Evolutionary conservation across 129 eudicot species (phyloP), one percentile per base, ranked within the genome.

Genomic region (Escallonia herrerae): DNA sequence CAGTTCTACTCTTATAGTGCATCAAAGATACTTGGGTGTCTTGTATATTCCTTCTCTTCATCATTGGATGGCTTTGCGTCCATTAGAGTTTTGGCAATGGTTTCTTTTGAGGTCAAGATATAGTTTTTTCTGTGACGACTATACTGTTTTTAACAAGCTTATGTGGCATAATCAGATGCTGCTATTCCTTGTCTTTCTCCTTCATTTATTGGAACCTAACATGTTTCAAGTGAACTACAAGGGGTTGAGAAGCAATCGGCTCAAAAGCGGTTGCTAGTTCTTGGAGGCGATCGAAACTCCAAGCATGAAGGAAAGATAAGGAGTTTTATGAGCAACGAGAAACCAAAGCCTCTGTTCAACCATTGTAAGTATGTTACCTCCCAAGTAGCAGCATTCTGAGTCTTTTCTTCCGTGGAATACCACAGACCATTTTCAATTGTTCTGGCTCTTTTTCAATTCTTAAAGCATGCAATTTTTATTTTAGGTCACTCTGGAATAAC

Each of bases 181-280:
- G 9, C 13, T 51, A 6, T 7, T 3, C 9, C 0, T 45, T 8
- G 9, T 45, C 6, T 45, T 51, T 8, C 56, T 6, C 56, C 12
- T 51, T 51, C 56, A 6, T n/a, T 51, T 11, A 4, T 51, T 51
- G 12, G n/a, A 51, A 51, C 12, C 56, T 51, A 11, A 6, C 12
- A 6, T 68, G 58, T 59, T 22, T 62, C 62, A 41, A 50, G 3
- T 47, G 67, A 51, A 64, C 67, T 43, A 55, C 64, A 59, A 80
- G 87, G 84, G 38, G 62, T 39, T 49, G 72, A 72, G 65, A 74
- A 74, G 67, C 74, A 60, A 62, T 56, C 76, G 58, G 58, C 74
- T 77, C 72, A 74, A 67, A 88, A 83, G 70, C 66, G 73, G 53
- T 42, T 93, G 84, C 89, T 81, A 68, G 84, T 89, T 72, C 89